Percentiles rank a stretch among this genome's conserved stretches.
Conservation (phyloP, 75 land plant genomes). For the Ceratopteris richardii region DNA sequence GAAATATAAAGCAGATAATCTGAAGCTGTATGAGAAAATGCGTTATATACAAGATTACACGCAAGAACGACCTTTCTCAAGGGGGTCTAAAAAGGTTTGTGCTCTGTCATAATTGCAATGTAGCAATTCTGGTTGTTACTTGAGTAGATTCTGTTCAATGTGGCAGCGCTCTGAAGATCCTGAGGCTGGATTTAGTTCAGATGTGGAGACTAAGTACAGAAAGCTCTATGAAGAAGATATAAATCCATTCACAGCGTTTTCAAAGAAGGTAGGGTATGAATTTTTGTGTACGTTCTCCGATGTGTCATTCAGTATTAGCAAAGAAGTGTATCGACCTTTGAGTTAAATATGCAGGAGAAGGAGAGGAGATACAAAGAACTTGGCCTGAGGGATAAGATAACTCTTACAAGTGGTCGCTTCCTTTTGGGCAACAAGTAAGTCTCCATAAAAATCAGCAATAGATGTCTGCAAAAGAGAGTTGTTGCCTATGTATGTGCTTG, state of each 20-base stretch:
- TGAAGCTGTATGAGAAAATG: slow-evolving; percentile 89
- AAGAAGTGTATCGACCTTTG: no score
- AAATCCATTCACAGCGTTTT: slow-evolving; percentile 95
- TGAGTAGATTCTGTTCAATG: no score
- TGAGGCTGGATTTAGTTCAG: slow-evolving; percentile 85
- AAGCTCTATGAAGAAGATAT: slow-evolving; percentile 99
- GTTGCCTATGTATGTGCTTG: no score
- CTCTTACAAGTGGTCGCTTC: slow-evolving; percentile 91
- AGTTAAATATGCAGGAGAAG: slow-evolving; percentile 50
- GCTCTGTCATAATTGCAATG: neutral
- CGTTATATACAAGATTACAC: slow-evolving; percentile 98
- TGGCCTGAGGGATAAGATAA: slow-evolving; percentile 89
- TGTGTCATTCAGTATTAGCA: no score
- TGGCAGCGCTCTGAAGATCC: slow-evolving; percentile 84
- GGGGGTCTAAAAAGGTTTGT: slow-evolving; percentile 80
- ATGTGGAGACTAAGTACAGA: slow-evolving; percentile 93
- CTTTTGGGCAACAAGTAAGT: slow-evolving; percentile 94
- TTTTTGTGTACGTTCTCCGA: neutral
- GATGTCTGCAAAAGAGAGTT: no score
- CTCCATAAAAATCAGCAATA: neutral
- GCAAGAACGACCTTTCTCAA: slow-evolving; percentile 70
- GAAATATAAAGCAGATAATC: slow-evolving; percentile 85
- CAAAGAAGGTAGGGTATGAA: slow-evolving; percentile 65
- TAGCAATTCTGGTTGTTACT: no score
- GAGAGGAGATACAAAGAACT: slow-evolving; percentile 98